These are phyloP conservation scores for Candida corydali DNA, from an alignment of 805 yeast species.

Conservation along the genomic window DNA sequence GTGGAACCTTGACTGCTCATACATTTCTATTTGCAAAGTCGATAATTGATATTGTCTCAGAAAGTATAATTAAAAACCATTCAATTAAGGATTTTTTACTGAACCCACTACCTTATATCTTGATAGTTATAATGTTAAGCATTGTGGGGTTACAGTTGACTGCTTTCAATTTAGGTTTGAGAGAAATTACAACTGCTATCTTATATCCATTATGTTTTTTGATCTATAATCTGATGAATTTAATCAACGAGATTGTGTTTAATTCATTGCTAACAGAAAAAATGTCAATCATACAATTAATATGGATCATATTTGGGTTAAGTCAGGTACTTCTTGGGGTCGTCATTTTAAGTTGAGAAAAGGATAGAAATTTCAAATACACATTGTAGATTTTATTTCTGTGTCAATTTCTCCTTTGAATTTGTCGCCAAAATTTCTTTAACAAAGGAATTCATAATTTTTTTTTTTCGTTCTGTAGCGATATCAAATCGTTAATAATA, in stretches of 20 bases:
- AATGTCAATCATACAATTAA: slow-evolving; percentile 46
- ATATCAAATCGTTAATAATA: not conserved
- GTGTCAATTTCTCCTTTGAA: not conserved
- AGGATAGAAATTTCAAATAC: not conserved
- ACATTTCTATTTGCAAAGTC: slow-evolving; percentile 84
- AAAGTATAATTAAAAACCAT: slow-evolving; percentile 29
- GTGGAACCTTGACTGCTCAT: slow-evolving; percentile 82
- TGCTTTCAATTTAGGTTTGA: slow-evolving; percentile 70
- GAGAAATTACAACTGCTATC: slow-evolving; percentile 66
- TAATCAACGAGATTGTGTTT: slow-evolving; percentile 44
- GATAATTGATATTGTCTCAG: slow-evolving; percentile 62
- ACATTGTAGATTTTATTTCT: not conserved
- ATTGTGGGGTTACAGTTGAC: slow-evolving; percentile 70
- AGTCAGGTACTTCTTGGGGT: slow-evolving; percentile 64
- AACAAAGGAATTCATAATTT: too few species aligned
- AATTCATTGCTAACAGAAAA: slow-evolving; percentile 55
- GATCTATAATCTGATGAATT: slow-evolving; percentile 67
- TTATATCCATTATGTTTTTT: slow-evolving; percentile 84
- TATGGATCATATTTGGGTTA: slow-evolving; percentile 43
- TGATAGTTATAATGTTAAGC: slow-evolving; percentile 51
- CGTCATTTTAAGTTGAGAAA: slow-evolving; percentile 46
- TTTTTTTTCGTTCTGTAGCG: too few species aligned
- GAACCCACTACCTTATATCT: slow-evolving; percentile 32
- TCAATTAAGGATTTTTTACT: slow-evolving; percentile 12
- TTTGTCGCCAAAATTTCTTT: not conserved